Base-by-base conservation (phyloP, 2,329 filamentous ascomycete genomes). In the Claviceps purpurea region DNA sequence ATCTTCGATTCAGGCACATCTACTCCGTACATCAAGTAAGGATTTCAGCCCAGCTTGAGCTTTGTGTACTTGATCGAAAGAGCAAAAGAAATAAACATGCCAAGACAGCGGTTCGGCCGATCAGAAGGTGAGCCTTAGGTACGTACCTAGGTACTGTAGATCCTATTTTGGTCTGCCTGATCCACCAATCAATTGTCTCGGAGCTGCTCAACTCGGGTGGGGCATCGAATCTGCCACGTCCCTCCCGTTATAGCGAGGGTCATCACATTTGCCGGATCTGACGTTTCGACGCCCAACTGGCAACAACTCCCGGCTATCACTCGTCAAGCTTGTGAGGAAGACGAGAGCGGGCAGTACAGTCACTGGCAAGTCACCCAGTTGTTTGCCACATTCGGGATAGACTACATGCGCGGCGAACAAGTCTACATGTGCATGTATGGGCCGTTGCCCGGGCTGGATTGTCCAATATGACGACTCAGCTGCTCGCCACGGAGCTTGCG, bases 401-500 rank as follows among this genome's bases (percentile, higher is more conserved):
- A 55, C 57, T 67, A 58, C 42, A 67, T 64, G 62, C 60, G 59
- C 54, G 49, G 53, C 52, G 49, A 48, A 49, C 51, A 53, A 56
- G 56, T 39, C 47, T 52, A 30, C 46, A 60, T 59, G 58, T 56
- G 60, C 61, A 54, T 45, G 52, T 39, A 55, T 59, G 61, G 61
- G 61, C 59, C 49, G 52, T 52, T 54, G 55, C 47, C 48, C 53
- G 42, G 52, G 52, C 57, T 47, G 54, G 51, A 50, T 54, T 54
- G 59, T 57, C 57, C 67, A 83, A 72, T 62, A 95, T 95, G 89
- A 94, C 89, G 68, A 85, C 89, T 62, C 88, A 94, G 78, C 83
- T 95, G 63, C 78, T 96, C 62, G 82, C 84, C 64, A 84, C 87
- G 54, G 90, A 96, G 78, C 80, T 96, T 67, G 81, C 85, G 63